Evolutionary conservation across 1,284 basidiomycete genomes (phyloP), one percentile per base, ranked within the genome.

Genomic region (Leccinum angustisporum): DNA sequence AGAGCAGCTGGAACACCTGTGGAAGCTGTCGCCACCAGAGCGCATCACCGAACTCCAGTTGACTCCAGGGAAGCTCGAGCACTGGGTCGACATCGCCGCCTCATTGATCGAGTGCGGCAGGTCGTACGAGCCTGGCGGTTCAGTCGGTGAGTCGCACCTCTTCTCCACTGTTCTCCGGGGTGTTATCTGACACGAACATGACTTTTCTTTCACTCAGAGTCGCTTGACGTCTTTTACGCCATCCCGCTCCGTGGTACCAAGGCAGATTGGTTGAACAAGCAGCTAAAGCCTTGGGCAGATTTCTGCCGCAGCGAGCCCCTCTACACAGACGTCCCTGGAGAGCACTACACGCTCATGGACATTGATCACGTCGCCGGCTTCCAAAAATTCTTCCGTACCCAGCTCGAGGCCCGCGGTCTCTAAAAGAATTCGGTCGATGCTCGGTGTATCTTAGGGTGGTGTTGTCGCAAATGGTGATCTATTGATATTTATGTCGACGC

Each of bases 241-340:
- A 73, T 61, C 36, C 74, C 74, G 4, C 66, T 75, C 7, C 51
- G 40, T 1, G 75, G 75, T 0, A 73, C 33, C 60, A 76, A 76
- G 30, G 68, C 67, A 5, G 72, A 76, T 60, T 74, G 75, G 75
- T 5, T 76, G 55, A 75, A 74, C 70, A 66, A 74, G 1, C 73
- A 76, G 27, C 73, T 76, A 46, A 75, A 66, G 58, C 70, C 75
- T 11, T 76, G 75, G 72, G 55, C 21, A 7, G 66, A 21, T 0
- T 74, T 67, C 67, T 66, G 68, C 48, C 71, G 72, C 4, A 13
- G 50, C 31, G 71, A 74, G 51, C 51, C 70, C 1, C 13, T 21
- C 10, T 72, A 62, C 36, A 70, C 62, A 2, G 69, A 70, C 16
- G 70, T 70, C 4, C 69, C 69, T 1, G 69, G 69, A 38, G 66